Percentiles rank a stretch among this genome's conserved stretches.
phyloP scores from a whole-genome alignment of 805 yeast genomes.

The Dipodascus geniculatus region DNA sequence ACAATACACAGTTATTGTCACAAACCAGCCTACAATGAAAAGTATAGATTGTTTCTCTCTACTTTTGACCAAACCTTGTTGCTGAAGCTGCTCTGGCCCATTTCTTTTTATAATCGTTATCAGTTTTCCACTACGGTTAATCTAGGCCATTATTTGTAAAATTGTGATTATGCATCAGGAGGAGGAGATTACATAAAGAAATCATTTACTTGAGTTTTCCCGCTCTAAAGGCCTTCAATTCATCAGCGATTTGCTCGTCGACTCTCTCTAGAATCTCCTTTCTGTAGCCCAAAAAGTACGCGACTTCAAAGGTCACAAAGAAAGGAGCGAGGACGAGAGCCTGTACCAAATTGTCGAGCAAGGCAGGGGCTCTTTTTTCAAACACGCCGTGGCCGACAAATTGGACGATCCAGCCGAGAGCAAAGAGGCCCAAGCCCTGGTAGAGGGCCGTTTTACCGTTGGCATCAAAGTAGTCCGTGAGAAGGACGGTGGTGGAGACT shows the following conservation, averaged over 20 bases:
- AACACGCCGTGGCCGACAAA: constrained; percentile 79
- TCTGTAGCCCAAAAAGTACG: constrained; percentile 56
- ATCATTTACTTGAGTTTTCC: background rate
- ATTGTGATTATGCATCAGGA: too few species aligned
- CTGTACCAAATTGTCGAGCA: constrained; percentile 70
- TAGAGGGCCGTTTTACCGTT: constrained; percentile 21
- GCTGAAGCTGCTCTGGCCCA: too few species aligned
- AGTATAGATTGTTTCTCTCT: too few species aligned
- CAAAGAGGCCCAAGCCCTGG: constrained; percentile 31
- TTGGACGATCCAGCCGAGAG: constrained; percentile 65
- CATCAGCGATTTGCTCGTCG: constrained; percentile 31
- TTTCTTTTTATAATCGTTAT: too few species aligned
- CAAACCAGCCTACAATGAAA: too few species aligned
- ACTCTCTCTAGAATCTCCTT: constrained; percentile 38
- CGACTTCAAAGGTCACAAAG: constrained; percentile 69
- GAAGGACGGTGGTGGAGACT: constrained; percentile 18
- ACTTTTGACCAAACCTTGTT: too few species aligned
- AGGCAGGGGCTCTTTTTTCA: constrained; percentile 78
- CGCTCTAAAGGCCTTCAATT: constrained; percentile 13
- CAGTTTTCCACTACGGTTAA: too few species aligned
- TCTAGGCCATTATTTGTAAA: too few species aligned
- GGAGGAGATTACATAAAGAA: background rate
- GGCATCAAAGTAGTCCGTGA: constrained; percentile 20
- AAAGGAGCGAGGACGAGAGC: constrained; percentile 87
- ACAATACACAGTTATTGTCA: too few species aligned